Conservation (phyloP, 2,329 filamentous ascomycete species). For the Fonsecaea pedrosoi region DNA sequence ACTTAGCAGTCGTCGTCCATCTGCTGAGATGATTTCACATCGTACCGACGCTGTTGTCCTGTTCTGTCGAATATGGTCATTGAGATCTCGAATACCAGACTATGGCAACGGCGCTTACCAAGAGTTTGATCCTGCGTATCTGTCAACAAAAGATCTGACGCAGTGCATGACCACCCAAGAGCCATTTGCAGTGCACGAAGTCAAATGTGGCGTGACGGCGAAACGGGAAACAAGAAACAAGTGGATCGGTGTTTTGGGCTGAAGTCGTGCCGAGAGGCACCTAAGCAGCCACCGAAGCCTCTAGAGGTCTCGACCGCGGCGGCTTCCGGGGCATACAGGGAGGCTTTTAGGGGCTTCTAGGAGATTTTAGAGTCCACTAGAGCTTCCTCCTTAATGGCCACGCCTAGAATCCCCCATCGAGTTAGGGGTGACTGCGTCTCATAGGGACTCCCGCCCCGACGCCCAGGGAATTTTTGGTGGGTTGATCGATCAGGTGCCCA, state of each 20-base stretch:
- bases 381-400: not conserved
- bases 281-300: not conserved
- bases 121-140: not conserved
- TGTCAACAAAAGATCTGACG: not conserved
- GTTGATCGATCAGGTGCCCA: constrained; percentile 7
- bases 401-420: not conserved
- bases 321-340: not conserved
- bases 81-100: not conserved
- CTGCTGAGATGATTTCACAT: not conserved
- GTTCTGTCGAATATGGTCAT: not conserved
- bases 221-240: too few species aligned
- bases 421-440: not conserved
- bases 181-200: not conserved
- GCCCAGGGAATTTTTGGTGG: constrained; percentile 8
- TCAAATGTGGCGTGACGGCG: constrained; percentile 11
- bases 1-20: not conserved
- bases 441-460: too few species aligned
- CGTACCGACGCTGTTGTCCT: not conserved
- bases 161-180: constrained; percentile 6
- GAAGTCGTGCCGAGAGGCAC: constrained; percentile 11
- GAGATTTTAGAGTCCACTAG: too few species aligned
- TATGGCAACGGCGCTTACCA: not conserved
- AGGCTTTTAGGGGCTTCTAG: too few species aligned
- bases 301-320: constrained; percentile 5
- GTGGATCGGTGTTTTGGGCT: not conserved